Conservation (phyloP, 208 protist genomes). For the Acanthamoeba culbertsoni region DNA sequence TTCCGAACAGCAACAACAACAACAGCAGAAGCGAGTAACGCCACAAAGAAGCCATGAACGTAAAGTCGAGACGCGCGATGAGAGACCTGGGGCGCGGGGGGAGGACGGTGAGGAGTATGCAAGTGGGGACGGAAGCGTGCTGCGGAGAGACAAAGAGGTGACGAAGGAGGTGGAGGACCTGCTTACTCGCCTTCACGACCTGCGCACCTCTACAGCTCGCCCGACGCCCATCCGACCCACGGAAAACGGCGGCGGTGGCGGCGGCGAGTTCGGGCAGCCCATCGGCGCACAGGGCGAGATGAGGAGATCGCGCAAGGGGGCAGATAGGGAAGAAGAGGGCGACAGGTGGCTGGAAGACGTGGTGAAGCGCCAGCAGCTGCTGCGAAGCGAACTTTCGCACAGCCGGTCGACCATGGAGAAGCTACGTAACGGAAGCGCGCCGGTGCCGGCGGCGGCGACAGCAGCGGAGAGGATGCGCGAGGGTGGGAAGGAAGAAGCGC, state of each 20-base stretch:
- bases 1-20: no score
- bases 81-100: no score
- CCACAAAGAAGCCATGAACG: no score
- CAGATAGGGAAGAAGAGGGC: background rate
- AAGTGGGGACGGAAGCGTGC: background rate
- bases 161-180: background rate
- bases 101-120: background rate
- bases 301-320: background rate
- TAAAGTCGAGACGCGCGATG: background rate
- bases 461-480: background rate
- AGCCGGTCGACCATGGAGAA: background rate
- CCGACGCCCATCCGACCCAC: background rate
- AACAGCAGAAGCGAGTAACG: background rate
- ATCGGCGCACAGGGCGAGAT: background rate
- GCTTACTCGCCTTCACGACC: background rate
- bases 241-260: background rate
- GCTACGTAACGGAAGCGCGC: background rate
- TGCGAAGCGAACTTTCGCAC: background rate
- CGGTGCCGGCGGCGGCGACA: background rate
- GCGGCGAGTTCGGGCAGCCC: background rate
- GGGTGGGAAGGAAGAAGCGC: background rate
- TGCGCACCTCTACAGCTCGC: background rate
- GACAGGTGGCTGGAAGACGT: background rate
- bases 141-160: background rate
- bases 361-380: background rate